These are phyloP conservation scores for Edaphochlamys debaryana DNA, from an alignment of 139 green algal genomes.

Conservation along the genomic window DNA sequence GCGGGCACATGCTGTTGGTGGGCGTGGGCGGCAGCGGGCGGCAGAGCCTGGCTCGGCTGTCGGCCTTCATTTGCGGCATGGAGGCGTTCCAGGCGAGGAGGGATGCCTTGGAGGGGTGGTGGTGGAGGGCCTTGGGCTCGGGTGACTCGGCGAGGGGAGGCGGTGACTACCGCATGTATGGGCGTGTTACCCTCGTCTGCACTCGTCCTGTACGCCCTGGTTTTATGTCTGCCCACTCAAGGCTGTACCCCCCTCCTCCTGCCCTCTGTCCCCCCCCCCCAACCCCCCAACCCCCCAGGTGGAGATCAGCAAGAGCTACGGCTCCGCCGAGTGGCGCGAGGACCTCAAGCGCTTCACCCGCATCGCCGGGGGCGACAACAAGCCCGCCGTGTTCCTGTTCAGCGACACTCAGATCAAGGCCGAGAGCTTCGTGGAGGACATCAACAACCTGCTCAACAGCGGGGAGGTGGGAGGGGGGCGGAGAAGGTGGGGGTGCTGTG, in stretches of 20 bases:
- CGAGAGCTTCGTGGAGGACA: conserved; percentile 85
- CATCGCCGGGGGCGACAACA: conserved; percentile 63
- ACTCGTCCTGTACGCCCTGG: no score
- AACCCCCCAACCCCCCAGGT: no score
- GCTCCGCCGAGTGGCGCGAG: conserved; percentile 75
- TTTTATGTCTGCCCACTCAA: no score
- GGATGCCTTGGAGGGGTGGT: background rate
- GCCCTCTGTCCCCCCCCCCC: no score
- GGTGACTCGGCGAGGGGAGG: background rate
- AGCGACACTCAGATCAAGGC: conserved; percentile 80
- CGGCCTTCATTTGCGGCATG: conserved; percentile 79
- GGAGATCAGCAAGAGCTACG: conserved; percentile 82
- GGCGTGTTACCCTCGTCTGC: no score
- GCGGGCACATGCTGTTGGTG: conserved; percentile 79
- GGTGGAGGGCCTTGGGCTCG: no score
- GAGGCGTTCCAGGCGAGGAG: conserved; percentile 77
- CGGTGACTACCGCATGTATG: no score
- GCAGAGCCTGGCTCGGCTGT: conserved; percentile 76
- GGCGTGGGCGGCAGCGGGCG: conserved; percentile 81
- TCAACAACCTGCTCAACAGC: conserved; percentile 89
- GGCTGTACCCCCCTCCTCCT: no score
- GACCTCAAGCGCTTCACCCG: conserved; percentile 77
- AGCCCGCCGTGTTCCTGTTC: conserved; percentile 78
- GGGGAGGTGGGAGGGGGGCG: conserved; percentile 61
- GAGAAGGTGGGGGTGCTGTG: conserved; percentile 43